phyloP scores from a whole-genome alignment of 176 grass and related monocot genomes.

The Avena sativa region DNA sequence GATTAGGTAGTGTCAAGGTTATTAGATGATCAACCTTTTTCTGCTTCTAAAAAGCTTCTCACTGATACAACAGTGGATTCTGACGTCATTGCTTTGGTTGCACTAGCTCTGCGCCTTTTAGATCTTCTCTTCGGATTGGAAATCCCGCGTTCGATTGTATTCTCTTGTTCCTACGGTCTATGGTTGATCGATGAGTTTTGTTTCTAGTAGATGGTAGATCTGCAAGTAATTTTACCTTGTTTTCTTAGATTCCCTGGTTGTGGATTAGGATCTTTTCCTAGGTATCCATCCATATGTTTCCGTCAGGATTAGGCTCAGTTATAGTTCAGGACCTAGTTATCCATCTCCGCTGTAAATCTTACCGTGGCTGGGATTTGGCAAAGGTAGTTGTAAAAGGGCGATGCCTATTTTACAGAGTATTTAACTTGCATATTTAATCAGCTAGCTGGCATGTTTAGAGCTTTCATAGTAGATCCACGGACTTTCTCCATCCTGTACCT shows the following conservation, averaged over 20 bases:
- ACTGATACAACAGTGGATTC: too few species aligned
- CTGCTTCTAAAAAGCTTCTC: too few species aligned
- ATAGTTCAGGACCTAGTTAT: neutral
- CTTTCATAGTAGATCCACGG: neutral
- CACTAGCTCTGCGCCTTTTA: too few species aligned
- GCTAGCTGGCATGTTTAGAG: neutral
- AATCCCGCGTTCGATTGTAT: too few species aligned
- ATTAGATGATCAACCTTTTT: too few species aligned
- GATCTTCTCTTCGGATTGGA: too few species aligned
- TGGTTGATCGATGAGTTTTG: neutral
- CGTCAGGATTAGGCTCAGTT: neutral
- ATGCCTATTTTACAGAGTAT: neutral
- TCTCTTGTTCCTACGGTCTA: too few species aligned
- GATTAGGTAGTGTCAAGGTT: too few species aligned
- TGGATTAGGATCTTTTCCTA: neutral
- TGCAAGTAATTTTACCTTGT: neutral
- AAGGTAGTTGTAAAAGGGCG: neutral
- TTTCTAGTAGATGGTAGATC: conserved; percentile 7
- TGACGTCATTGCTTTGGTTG: too few species aligned
- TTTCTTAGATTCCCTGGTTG: neutral
- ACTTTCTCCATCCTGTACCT: neutral
- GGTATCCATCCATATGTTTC: neutral
- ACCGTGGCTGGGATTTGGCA: neutral
- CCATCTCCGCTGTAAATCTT: neutral
- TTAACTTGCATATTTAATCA: neutral